These are phyloP conservation scores for Brassica cretica DNA, from an alignment of 345 rosid species.

Conservation along the genomic window DNA sequence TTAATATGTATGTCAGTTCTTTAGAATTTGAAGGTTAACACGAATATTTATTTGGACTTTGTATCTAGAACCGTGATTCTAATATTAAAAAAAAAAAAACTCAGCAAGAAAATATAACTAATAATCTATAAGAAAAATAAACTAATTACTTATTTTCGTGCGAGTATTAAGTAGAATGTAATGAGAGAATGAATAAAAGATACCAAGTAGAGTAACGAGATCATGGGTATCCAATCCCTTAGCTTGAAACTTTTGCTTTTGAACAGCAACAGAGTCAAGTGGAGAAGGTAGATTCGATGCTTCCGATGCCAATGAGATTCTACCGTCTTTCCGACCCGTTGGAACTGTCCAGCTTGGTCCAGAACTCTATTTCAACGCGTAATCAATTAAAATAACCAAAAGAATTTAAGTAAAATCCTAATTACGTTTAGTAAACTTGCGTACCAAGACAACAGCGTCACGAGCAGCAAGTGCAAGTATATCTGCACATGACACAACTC, in stretches of 20 bases:
- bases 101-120: neutral
- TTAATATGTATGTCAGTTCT: no score
- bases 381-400: neutral
- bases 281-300: conserved; percentile 62
- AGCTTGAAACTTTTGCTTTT: conserved; percentile 63
- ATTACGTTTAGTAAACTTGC: conserved; percentile 10
- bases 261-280: conserved; percentile 52
- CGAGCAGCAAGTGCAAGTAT: conserved; percentile 57
- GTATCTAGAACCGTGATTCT: no score
- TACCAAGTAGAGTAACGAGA: conserved; percentile 74
- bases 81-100: neutral
- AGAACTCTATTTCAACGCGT: conserved; percentile 43
- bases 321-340: conserved; percentile 78
- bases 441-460: conserved; percentile 51
- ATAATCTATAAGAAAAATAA: neutral
- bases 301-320: conserved; percentile 55
- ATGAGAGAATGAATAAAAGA: neutral
- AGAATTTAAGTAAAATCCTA: neutral
- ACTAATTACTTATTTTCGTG: neutral
- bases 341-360: conserved; percentile 78
- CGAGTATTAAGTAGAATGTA: neutral
- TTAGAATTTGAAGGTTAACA: no score
- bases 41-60: no score
- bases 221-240: conserved; percentile 65
- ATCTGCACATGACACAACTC: conserved; percentile 64